Conservation (phyloP, 371 early-diverging fungal species). For the Rhizopus arrhizus region DNA sequence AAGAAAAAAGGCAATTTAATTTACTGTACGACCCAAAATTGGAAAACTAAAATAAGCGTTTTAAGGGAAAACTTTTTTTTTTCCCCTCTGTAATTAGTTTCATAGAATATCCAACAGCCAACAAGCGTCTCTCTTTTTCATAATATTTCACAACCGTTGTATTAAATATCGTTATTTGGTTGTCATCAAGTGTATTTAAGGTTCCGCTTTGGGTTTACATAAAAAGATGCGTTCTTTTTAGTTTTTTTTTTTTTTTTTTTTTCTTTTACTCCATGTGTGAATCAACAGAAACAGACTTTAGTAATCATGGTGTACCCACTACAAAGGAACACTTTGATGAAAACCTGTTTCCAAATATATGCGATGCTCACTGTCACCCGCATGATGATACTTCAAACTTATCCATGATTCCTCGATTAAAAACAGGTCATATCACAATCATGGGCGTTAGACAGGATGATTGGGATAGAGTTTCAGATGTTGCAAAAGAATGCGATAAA, state of each 20-base stretch:
- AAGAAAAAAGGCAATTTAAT: not conserved
- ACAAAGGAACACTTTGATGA: slow-evolving; percentile 28
- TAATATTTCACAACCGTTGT: no score
- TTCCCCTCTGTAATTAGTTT: no score
- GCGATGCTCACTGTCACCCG: slow-evolving; percentile 55
- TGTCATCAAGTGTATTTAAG: no score
- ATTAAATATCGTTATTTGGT: no score
- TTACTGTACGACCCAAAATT: slow-evolving; percentile 1
- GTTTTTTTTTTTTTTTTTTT: not conserved
- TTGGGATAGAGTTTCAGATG: slow-evolving; percentile 43
- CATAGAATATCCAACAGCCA: no score
- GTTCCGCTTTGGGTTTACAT: no score
- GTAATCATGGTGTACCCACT: slow-evolving; percentile 16
- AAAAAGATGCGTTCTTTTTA: no score
- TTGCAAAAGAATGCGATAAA: slow-evolving; percentile 25
- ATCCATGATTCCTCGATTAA: slow-evolving; percentile 29
- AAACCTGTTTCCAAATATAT: slow-evolving; percentile 22
- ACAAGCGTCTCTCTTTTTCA: no score
- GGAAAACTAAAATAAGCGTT: not conserved
- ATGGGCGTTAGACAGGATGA: slow-evolving; percentile 57
- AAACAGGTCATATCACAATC: slow-evolving; percentile 47
- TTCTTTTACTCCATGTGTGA: slow-evolving; percentile 3
- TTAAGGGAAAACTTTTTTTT: not conserved
- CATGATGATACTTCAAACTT: slow-evolving; percentile 44
- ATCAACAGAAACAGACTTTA: slow-evolving; percentile 1